A percentile compares a stretch with the other conserved stretches of the same genome.
phyloP scores from a whole-genome alignment of 2,329 filamentous ascomycete genomes.

The Calonectria honghensis region DNA sequence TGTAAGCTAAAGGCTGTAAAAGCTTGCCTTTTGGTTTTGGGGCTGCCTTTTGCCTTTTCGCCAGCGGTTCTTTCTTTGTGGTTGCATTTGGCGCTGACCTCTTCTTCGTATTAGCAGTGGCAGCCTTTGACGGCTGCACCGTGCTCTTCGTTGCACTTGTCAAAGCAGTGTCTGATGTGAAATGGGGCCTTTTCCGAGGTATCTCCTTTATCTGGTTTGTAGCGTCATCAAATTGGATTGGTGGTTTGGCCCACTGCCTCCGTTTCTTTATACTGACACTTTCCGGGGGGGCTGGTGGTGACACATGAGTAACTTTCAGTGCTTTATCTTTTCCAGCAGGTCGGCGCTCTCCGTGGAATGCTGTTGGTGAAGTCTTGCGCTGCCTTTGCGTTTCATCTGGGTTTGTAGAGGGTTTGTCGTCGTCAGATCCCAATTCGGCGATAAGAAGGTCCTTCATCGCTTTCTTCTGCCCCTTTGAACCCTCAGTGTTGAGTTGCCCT shows the following conservation, averaged over 20 bases:
- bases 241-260: slow-evolving; percentile 60
- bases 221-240: slow-evolving; percentile 58
- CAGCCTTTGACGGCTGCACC: slow-evolving; percentile 43
- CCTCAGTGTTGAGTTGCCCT: neutral
- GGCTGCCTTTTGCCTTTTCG: slow-evolving; percentile 28
- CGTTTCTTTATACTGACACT: slow-evolving; percentile 46
- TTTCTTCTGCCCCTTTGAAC: slow-evolving; percentile 26
- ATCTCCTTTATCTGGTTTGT: slow-evolving; percentile 54
- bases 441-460: slow-evolving; percentile 28
- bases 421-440: slow-evolving; percentile 27
- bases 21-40: neutral
- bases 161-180: slow-evolving; percentile 35
- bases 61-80: slow-evolving; percentile 14
- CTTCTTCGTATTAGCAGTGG: slow-evolving; percentile 37
- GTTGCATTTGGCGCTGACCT: slow-evolving; percentile 27
- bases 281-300: neutral
- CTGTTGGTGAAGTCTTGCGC: neutral
- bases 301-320: neutral
- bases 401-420: slow-evolving; percentile 10
- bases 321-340: neutral
- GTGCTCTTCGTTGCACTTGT: slow-evolving; percentile 46
- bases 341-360: neutral
- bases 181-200: slow-evolving; percentile 14
- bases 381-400: neutral
- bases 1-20: neutral